Base-by-base conservation (phyloP, 306 rosid genomes). In the Vigna hirtella region DNA sequence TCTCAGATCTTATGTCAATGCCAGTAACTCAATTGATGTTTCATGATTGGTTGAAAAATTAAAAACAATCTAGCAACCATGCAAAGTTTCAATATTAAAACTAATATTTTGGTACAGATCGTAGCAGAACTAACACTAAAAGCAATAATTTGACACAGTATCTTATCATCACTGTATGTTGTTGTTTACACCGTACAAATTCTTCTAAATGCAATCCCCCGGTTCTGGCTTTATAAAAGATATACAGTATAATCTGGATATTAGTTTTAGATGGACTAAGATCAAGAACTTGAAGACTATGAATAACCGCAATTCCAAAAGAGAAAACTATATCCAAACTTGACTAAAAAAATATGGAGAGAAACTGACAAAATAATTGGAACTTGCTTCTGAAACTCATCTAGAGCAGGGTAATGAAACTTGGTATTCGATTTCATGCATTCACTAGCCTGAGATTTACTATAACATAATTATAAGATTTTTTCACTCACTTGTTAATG, bases 401-500 rank as follows among this genome's bases (percentile, higher is more conserved):
- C 18, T 61, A 61, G 42, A 50, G 38, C 66, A 70, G 34, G 72
- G 24, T 43, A 14, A 69, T 69, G 61, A 36, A 76, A 42, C 75
- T 57, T 56, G 32, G 40, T 40, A 30, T 65, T 28, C 22, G 63
- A 50, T 55, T 42, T 62, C 63, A 73, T 62, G 36, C 9, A 45
- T 43, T 65, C 69, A 73, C 79, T 53, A 42, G 63, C 61, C 63
- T 55, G 32, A 43, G 55, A 53, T 66, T 63, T 66, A 42, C 36
- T 16, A 12, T 42, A 63, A 80, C 17, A 63, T 63, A 72, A 53
- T 53, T 53, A 53, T 17, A 65, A 73, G 69, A 55, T 14, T 4
- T 49, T 76, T 11, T 77, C 42, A 30, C 15, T 72, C 66, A 13
- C 18, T 22, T 1, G 45, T 34, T 66, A 53, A 55, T 18, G 66